These are phyloP conservation scores for Tetratostichococcus sp. DNA, from an alignment of 139 green algal genomes.

Conservation along the genomic window DNA sequence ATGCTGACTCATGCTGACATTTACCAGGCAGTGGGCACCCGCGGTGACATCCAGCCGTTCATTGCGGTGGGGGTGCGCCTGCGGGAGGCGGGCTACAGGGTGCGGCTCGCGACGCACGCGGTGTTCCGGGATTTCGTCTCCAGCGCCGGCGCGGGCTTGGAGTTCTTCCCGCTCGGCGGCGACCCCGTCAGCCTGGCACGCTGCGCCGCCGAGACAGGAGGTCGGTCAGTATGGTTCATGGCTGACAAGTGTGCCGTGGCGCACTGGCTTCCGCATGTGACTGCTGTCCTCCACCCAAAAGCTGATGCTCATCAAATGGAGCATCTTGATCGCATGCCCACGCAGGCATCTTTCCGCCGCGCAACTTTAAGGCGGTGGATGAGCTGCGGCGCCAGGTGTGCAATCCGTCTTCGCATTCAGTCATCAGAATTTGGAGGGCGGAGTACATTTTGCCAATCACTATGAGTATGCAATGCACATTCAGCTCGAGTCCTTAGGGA, in stretches of 20 bases:
- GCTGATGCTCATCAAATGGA: no score
- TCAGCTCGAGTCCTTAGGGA: no score
- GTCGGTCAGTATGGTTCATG: no score
- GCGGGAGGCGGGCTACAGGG: neutral
- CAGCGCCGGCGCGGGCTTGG: neutral
- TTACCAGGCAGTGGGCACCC: neutral
- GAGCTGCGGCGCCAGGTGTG: neutral
- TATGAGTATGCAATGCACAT: no score
- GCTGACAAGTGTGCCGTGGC: no score
- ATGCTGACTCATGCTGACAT: no score
- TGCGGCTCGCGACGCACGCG: neutral
- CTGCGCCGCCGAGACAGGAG: neutral
- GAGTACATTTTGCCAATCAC: no score
- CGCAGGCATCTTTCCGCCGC: neutral
- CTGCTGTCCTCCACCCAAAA: no score
- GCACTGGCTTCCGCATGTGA: no score
- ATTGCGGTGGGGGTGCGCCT: neutral
- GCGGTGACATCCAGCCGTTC: neutral
- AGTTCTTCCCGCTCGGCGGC: neutral
- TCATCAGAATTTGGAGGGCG: no score
- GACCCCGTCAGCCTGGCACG: neutral
- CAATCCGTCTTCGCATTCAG: no score
- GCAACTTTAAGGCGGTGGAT: neutral
- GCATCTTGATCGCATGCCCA: no score
- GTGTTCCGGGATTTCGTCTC: neutral